A percentile compares a stretch with the other conserved stretches of the same genome.
phyloP scores from a whole-genome alignment of 805 yeast genomes.

The Candida stauntonica region DNA sequence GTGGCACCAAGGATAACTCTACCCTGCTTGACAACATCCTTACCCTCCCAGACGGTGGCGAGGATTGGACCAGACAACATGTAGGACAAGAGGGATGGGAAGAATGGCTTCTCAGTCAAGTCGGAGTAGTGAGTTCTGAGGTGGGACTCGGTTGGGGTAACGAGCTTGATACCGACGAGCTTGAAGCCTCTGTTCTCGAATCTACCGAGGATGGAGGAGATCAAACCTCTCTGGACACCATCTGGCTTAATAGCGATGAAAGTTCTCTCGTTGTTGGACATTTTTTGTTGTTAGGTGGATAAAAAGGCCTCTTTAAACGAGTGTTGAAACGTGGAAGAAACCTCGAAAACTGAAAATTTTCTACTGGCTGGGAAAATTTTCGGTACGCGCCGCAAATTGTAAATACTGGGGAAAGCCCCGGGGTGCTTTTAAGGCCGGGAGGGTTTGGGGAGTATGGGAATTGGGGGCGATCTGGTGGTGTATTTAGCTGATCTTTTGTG shows the following conservation, averaged over 20 bases:
- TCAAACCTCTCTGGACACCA: slow-evolving; percentile 99
- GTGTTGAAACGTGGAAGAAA: background rate
- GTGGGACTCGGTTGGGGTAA: slow-evolving; percentile 79
- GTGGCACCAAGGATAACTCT: slow-evolving; percentile 98
- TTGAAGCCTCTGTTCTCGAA: slow-evolving; percentile 98
- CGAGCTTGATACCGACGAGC: slow-evolving; percentile 91
- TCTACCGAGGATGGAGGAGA: slow-evolving; percentile 84
- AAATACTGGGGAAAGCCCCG: background rate
- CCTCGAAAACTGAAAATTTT: slow-evolving; percentile 1
- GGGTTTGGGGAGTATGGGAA: background rate
- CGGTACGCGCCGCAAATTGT: background rate
- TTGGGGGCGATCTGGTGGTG: no score
- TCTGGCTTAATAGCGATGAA: slow-evolving; percentile 96
- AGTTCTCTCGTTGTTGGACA: slow-evolving; percentile 64
- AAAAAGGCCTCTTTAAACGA: background rate
- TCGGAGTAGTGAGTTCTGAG: slow-evolving; percentile 94
- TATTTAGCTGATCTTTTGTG: no score
- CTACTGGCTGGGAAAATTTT: background rate
- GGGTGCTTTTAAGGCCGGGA: no score
- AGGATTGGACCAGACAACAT: slow-evolving; percentile 98
- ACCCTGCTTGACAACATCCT: slow-evolving; percentile 98
- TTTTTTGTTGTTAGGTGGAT: slow-evolving; percentile 10
- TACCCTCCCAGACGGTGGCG: slow-evolving; percentile 99
- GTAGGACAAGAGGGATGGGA: slow-evolving; percentile 93
- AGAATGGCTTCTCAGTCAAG: slow-evolving; percentile 93